Evolutionary conservation across 257 asterid species (phyloP).

Genomic region (Jacaranda mimosifolia): DNA sequence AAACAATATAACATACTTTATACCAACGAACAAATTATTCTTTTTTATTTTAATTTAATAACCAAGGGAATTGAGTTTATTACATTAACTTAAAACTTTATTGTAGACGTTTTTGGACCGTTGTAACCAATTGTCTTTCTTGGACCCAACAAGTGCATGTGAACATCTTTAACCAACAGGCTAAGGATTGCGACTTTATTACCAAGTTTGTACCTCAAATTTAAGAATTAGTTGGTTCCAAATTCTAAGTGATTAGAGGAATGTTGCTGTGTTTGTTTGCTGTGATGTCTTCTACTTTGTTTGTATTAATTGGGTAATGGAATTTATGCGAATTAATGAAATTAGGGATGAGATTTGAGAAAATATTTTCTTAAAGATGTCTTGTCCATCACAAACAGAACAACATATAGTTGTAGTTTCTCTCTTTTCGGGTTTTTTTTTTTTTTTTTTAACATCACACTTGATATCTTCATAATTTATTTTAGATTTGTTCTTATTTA

Average conservation of each 20-base stretch:
- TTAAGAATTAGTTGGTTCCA: background rate
- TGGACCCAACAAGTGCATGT: background rate
- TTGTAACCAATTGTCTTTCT: slow-evolving; percentile 2
- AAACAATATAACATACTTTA: background rate
- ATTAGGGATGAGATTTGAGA: background rate
- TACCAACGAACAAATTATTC: background rate
- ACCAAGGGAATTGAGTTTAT: background rate
- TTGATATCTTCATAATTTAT: background rate
- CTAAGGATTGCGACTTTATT: background rate
- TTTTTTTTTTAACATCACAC: background rate
- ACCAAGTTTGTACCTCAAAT: background rate
- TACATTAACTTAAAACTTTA: background rate
- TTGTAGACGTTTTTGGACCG: background rate
- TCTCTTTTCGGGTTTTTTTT: too few relatives aligned
- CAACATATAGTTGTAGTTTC: too few relatives aligned
- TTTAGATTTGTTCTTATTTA: background rate
- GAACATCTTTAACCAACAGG: background rate
- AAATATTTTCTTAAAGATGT: background rate
- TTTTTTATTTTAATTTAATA: background rate
- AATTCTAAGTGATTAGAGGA: background rate
- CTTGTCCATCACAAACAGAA: background rate
- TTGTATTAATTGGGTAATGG: background rate
- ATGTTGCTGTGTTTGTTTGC: background rate
- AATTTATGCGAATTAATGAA: background rate
- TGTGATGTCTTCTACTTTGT: background rate